A percentile compares a stretch with the other conserved stretches of the same genome.
Conservation (phyloP, 345 rosid species). For the Raphanus raphanistrum region DNA sequence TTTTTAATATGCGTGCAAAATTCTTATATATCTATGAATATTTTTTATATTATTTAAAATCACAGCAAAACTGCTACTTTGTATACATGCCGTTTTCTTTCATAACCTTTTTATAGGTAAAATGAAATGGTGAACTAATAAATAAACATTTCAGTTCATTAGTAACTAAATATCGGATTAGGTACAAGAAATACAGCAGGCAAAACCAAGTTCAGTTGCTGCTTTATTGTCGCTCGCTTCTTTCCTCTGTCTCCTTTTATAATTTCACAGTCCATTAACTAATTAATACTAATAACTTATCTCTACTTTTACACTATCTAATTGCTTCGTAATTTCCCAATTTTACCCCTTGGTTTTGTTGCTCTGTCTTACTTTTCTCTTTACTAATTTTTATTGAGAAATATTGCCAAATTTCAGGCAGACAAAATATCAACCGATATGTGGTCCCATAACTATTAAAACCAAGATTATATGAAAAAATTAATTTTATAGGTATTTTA, state of each 20-base stretch:
- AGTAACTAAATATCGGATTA: no score
- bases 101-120: neutral
- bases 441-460: slow-evolving; percentile 35
- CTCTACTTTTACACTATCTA: neutral
- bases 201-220: slow-evolving; percentile 50
- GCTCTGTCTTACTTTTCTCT: neutral
- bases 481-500: slow-evolving; percentile 25
- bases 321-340: neutral
- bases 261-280: neutral
- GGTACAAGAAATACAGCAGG: slow-evolving; percentile 27
- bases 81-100: neutral
- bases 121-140: neutral
- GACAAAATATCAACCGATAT: slow-evolving; percentile 26
- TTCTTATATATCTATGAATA: no score
- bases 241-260: slow-evolving; percentile 20
- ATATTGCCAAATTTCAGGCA: slow-evolving; percentile 20
- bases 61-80: no score
- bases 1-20: no score
- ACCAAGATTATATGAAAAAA: neutral
- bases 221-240: slow-evolving; percentile 3
- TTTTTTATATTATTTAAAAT: no score
- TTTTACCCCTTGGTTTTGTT: neutral
- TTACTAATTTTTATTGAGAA: slow-evolving; percentile 2
- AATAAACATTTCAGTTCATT: no score
- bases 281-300: neutral